phyloP scores from a whole-genome alignment of 768 basidiomycete species.

The Lyophyllum atratum region DNA sequence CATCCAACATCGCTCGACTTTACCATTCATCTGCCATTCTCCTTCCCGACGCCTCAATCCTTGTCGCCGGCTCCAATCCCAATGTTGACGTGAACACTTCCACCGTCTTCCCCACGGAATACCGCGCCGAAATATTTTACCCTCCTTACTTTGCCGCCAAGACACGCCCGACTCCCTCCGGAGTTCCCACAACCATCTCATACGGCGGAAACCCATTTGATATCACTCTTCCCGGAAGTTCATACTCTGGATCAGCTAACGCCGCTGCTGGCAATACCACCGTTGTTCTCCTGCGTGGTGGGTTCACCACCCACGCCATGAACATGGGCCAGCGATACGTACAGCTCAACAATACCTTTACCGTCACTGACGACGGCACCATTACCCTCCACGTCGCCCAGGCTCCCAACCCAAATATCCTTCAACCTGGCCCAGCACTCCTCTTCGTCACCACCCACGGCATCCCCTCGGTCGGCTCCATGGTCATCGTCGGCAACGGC shows the following conservation, averaged over 20 bases:
- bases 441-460: slow-evolving; percentile 74
- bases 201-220: slow-evolving; percentile 88
- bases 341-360: slow-evolving; percentile 72
- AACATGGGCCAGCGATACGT: slow-evolving; percentile 85
- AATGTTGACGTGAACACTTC: slow-evolving; percentile 77
- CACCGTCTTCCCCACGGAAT: slow-evolving; percentile 72
- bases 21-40: slow-evolving; percentile 84
- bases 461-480: slow-evolving; percentile 69
- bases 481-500: slow-evolving; percentile 71
- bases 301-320: slow-evolving; percentile 85
- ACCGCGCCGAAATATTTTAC: slow-evolving; percentile 87
- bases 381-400: slow-evolving; percentile 82
- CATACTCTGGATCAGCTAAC: slow-evolving; percentile 68
- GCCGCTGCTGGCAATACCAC: slow-evolving; percentile 74
- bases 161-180: slow-evolving; percentile 67
- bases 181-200: slow-evolving; percentile 68
- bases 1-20: slow-evolving; percentile 63
- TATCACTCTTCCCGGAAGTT: slow-evolving; percentile 63
- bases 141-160: slow-evolving; percentile 83
- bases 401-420: slow-evolving; percentile 78
- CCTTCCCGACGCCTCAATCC: slow-evolving; percentile 78
- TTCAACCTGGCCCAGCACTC: slow-evolving; percentile 80
- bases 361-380: slow-evolving; percentile 71
- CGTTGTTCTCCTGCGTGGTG: slow-evolving; percentile 77
- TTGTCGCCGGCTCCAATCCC: slow-evolving; percentile 93